phyloP scores from a whole-genome alignment of 108 stramenopile species.

The Fistulifera pelliculosa region DNA sequence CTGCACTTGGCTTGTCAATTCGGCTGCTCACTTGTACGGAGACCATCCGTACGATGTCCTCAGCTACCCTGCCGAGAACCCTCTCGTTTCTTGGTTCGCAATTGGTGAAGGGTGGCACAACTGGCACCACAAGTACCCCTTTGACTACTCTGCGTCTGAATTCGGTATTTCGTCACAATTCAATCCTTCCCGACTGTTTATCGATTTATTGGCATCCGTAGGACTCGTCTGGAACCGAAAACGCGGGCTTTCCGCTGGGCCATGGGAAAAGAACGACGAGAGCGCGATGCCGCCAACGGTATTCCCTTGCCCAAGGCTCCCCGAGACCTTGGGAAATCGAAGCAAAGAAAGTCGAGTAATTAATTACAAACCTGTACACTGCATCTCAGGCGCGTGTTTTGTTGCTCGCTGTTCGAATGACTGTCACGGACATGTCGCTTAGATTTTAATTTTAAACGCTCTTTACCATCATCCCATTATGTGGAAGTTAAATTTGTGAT shows the following conservation, averaged over 20 bases:
- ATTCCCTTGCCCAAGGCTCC: conserved; percentile 69
- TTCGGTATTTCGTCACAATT: conserved; percentile 92
- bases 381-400: too few species aligned
- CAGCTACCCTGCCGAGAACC: conserved; percentile 94
- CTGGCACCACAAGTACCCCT: conserved; percentile 99
- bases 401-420: too few species aligned
- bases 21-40: conserved; percentile 96
- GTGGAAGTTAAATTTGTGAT: too few species aligned
- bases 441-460: too few species aligned
- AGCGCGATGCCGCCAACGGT: conserved; percentile 55
- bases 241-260: conserved; percentile 84
- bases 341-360: conserved; percentile 2
- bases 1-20: conserved; percentile 98
- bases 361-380: too few species aligned
- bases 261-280: conserved; percentile 79
- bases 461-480: too few species aligned
- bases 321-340: conserved; percentile 83
- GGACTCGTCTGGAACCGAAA: conserved; percentile 92
- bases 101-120: conserved; percentile 99
- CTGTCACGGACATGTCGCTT: too few species aligned
- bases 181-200: conserved; percentile 96
- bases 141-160: conserved; percentile 97
- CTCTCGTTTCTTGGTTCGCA: conserved; percentile 88
- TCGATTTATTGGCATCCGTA: conserved; percentile 72
- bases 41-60: conserved; percentile 96